Percentiles rank a stretch among this genome's conserved stretches.
These are phyloP conservation scores for Phytophthora tentaculata DNA, from an alignment of 352 stramenopile genomes.

Conservation along the genomic window DNA sequence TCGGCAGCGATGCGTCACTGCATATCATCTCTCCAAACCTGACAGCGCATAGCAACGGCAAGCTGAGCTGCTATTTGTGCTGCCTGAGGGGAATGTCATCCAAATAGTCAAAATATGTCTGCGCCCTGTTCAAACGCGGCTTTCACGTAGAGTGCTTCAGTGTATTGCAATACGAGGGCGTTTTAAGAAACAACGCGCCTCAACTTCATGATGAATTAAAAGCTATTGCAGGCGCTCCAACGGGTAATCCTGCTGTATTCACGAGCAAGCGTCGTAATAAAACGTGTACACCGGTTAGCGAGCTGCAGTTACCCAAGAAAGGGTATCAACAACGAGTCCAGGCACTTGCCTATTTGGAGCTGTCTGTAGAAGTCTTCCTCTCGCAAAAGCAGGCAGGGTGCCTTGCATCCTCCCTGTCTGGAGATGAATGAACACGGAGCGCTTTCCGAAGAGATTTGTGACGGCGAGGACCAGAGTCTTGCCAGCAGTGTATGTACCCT, in stretches of 20 bases:
- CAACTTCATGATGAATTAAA: conserved; percentile 20
- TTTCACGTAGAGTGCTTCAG: conserved; percentile 15
- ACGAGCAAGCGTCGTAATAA: conserved; percentile 8
- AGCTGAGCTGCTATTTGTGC: conserved; percentile 14
- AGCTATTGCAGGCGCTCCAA: conserved; percentile 10
- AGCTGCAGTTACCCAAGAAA: neutral
- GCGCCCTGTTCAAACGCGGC: conserved; percentile 1
- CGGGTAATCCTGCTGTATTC: conserved; percentile 10
- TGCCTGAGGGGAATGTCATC: neutral
- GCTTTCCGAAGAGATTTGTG: too few relatives aligned
- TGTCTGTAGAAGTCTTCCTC: too few relatives aligned
- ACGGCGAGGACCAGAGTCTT: too few relatives aligned
- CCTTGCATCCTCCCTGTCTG: neutral
- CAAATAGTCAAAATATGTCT: conserved; percentile 8
- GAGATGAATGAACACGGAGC: neutral
- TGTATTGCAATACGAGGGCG: conserved; percentile 10
- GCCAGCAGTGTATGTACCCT: too few relatives aligned
- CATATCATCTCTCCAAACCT: conserved; percentile 11
- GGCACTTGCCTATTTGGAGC: too few relatives aligned
- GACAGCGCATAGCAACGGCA: conserved; percentile 10
- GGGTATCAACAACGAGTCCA: too few relatives aligned
- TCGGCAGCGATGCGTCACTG: conserved; percentile 5
- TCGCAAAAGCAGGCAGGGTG: neutral
- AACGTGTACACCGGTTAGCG: neutral
- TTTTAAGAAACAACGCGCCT: neutral